Evolutionary conservation across 331 rosid genomes (phyloP).

Genomic region (Cydonia oblonga): DNA sequence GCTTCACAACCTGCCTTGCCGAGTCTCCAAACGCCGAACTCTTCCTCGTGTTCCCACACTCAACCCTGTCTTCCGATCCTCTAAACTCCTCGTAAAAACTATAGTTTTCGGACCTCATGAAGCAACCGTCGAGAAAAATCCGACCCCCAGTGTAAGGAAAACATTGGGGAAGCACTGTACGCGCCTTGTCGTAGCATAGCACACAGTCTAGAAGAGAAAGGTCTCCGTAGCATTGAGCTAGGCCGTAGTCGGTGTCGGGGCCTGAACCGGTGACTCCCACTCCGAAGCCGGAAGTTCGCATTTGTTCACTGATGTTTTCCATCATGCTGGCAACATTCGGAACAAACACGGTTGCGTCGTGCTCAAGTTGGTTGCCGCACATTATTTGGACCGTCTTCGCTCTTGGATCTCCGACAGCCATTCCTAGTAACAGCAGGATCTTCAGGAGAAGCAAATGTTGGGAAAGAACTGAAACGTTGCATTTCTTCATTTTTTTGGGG

Average conservation of each 20-base stretch:
- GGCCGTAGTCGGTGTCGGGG: constrained; percentile 53
- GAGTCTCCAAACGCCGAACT: constrained; percentile 30
- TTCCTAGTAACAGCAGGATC: constrained; percentile 18
- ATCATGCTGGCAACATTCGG: constrained; percentile 56
- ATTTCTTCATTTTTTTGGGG: constrained; percentile 21
- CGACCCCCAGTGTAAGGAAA: constrained; percentile 57
- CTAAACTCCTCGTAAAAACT: constrained; percentile 48
- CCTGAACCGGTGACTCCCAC: constrained; percentile 50
- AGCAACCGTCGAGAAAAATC: constrained; percentile 81
- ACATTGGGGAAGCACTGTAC: constrained; percentile 69
- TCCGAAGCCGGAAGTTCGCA: constrained; percentile 56
- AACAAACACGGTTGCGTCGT: constrained; percentile 37
- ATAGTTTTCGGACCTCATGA: constrained; percentile 77
- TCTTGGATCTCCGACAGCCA: constrained; percentile 57
- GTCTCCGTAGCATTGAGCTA: constrained; percentile 87
- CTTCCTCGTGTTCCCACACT: constrained; percentile 56
- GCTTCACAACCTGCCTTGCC: constrained; percentile 35
- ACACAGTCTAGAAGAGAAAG: constrained; percentile 70
- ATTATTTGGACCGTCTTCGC: constrained; percentile 28
- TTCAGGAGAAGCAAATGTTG: constrained; percentile 19
- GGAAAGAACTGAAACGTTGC: background rate
- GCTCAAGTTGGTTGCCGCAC: constrained; percentile 45
- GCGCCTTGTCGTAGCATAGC: constrained; percentile 66
- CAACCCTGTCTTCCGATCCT: constrained; percentile 44
- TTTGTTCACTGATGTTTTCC: constrained; percentile 60